A percentile compares a stretch with the other conserved stretches of the same genome.
Evolutionary conservation across 768 basidiomycete genomes (phyloP).

Genomic region (Pleurotus ostreatus): DNA sequence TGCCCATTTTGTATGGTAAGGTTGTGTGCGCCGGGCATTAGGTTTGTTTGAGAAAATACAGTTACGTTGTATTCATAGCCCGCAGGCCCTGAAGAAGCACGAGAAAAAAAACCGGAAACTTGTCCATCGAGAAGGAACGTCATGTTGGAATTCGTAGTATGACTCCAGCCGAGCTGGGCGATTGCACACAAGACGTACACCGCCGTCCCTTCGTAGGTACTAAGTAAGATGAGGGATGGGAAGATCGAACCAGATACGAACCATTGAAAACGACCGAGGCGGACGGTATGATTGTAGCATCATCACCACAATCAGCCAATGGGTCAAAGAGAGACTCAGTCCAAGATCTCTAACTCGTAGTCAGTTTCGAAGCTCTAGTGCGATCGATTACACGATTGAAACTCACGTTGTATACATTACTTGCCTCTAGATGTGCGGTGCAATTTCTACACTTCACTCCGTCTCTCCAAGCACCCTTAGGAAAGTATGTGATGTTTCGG

Average conservation of each 20-base stretch:
- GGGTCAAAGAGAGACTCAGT: conserved; percentile 13
- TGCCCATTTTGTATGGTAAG: conserved; percentile 31
- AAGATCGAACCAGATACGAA: conserved; percentile 9
- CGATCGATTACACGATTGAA: background rate
- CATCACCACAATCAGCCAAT: conserved; percentile 10
- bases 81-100: conserved; percentile 14
- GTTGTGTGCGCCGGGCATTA: conserved; percentile 24
- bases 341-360: background rate
- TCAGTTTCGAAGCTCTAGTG: background rate
- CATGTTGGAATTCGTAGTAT: conserved; percentile 27
- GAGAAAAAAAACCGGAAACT: conserved; percentile 23
- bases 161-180: conserved; percentile 18
- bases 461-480: conserved; percentile 27
- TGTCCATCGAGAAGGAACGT: conserved; percentile 33
- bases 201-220: conserved; percentile 30
- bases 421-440: conserved; percentile 18
- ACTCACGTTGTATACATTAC: conserved; percentile 11
- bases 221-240: background rate
- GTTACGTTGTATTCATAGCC: conserved; percentile 28
- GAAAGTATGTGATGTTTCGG: conserved; percentile 25
- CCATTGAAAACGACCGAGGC: conserved; percentile 32
- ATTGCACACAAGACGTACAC: conserved; percentile 39
- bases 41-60: conserved; percentile 26
- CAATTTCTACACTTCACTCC: conserved; percentile 23
- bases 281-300: conserved; percentile 15